Evolutionary conservation across 129 eudicot genomes (phyloP).

Genomic region (Glebionis coronaria): DNA sequence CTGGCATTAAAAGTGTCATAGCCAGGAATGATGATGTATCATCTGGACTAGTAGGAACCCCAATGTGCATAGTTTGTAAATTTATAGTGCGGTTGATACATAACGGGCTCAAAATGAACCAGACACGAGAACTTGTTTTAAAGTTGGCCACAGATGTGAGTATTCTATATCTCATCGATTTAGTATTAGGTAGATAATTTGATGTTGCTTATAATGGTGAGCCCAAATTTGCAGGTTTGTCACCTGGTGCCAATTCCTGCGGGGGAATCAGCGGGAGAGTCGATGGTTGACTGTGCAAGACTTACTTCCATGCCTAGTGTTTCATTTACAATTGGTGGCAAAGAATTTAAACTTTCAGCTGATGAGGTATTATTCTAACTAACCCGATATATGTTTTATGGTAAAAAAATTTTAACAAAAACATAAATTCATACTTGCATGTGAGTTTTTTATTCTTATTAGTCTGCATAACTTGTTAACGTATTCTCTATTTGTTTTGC

Average conservation of each 20-base stretch:
- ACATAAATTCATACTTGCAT: too few species aligned
- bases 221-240: slow-evolving; percentile 28
- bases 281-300: slow-evolving; percentile 19
- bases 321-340: slow-evolving; percentile 28
- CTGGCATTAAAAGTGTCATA: slow-evolving; percentile 66
- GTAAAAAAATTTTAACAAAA: too few species aligned
- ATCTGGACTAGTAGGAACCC: slow-evolving; percentile 20
- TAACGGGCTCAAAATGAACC: slow-evolving; percentile 27
- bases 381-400: too few species aligned
- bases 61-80: slow-evolving; percentile 58
- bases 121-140: slow-evolving; percentile 11
- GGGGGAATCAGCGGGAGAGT: not conserved
- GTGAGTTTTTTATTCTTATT: too few species aligned
- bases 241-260: not conserved
- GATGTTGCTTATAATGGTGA: not conserved
- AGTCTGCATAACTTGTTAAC: too few species aligned
- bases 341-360: slow-evolving; percentile 24
- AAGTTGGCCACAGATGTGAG: slow-evolving; percentile 19
- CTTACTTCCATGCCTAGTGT: slow-evolving; percentile 21
- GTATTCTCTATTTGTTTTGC: not conserved
- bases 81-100: slow-evolving; percentile 71
- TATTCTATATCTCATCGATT: not conserved
- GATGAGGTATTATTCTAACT: slow-evolving; percentile 22
- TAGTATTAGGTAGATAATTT: not conserved
- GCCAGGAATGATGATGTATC: slow-evolving; percentile 23